phyloP scores from a whole-genome alignment of 2,329 filamentous ascomycete species.

The Arthroderma sp. region DNA sequence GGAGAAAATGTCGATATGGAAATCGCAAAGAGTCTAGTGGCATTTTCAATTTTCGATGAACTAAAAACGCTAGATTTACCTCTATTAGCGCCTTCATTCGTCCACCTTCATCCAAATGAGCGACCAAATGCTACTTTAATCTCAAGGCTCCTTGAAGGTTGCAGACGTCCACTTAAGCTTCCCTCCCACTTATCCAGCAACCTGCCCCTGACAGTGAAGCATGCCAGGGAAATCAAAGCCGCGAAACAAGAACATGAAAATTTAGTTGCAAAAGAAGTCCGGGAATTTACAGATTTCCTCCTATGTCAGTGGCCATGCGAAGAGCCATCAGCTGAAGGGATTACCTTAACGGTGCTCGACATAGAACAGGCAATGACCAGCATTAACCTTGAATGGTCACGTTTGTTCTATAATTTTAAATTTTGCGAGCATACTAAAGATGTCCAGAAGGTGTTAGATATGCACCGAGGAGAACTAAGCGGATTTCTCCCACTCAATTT shows the following conservation, averaged over 20 bases:
- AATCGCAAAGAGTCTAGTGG: conserved; percentile 13
- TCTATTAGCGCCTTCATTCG: conserved; percentile 6
- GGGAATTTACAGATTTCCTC: conserved; percentile 10
- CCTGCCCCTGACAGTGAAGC: conserved; percentile 1
- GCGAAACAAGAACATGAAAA: conserved; percentile 3
- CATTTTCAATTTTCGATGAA: conserved; percentile 7
- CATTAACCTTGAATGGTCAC: conserved; percentile 36
- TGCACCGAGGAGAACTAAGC: too few species aligned
- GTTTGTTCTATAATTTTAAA: conserved; percentile 36
- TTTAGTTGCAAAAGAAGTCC: conserved; percentile 4
- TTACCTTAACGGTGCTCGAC: conserved; percentile 1
- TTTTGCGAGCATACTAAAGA: conserved; percentile 17
- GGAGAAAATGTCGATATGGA: conserved; percentile 13
- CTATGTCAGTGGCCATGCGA: conserved; percentile 8
- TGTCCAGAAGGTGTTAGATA: too few species aligned
- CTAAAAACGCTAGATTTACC: conserved; percentile 8
- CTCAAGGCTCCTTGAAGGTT: conserved; percentile 3
- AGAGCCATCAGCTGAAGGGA: conserved; percentile 3
- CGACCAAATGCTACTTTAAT: conserved; percentile 5
- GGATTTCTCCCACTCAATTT: too few species aligned
- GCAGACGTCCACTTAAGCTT: neutral
- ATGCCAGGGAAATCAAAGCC: conserved; percentile 3
- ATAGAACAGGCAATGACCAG: conserved; percentile 22
- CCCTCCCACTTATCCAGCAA: too few species aligned
- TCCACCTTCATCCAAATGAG: conserved; percentile 6